These are phyloP conservation scores for Nephromyces sp. DNA, from an alignment of 169 alveolate genomes.

Conservation along the genomic window DNA sequence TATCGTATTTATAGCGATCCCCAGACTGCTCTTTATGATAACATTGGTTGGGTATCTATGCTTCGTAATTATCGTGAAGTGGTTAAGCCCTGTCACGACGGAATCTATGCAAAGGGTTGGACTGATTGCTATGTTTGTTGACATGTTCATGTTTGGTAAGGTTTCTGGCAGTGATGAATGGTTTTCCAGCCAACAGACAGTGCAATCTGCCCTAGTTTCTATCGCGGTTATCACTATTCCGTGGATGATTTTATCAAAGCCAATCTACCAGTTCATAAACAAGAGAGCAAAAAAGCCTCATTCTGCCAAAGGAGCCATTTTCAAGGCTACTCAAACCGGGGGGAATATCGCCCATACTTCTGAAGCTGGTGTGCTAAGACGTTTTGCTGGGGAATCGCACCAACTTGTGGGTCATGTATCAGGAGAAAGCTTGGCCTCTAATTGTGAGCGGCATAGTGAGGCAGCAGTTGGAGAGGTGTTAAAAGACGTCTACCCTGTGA, in stretches of 20 bases:
- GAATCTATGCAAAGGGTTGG: too few relatives aligned
- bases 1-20: constrained; percentile 88
- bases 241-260: not conserved
- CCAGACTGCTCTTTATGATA: constrained; percentile 86
- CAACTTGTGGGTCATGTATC: too few relatives aligned
- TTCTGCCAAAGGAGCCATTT: too few relatives aligned
- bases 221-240: not conserved
- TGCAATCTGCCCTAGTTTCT: not conserved
- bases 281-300: too few relatives aligned
- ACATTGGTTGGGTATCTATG: constrained; percentile 89
- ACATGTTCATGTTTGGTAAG: not conserved
- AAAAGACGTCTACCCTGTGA: too few relatives aligned
- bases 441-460: too few relatives aligned
- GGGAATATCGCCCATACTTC: too few relatives aligned
- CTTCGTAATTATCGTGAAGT: constrained; percentile 81
- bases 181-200: not conserved
- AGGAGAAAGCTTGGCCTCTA: too few relatives aligned
- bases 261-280: not conserved
- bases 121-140: not conserved
- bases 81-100: constrained; percentile 72
- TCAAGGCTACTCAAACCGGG: too few relatives aligned
- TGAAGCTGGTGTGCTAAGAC: too few relatives aligned
- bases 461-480: too few relatives aligned
- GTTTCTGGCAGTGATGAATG: not conserved
- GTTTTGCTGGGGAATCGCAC: too few relatives aligned